A percentile compares a stretch with the other conserved stretches of the same genome.
These are phyloP conservation scores for Fraxinus nigra DNA, from an alignment of 305 asterid species.

Conservation along the genomic window DNA sequence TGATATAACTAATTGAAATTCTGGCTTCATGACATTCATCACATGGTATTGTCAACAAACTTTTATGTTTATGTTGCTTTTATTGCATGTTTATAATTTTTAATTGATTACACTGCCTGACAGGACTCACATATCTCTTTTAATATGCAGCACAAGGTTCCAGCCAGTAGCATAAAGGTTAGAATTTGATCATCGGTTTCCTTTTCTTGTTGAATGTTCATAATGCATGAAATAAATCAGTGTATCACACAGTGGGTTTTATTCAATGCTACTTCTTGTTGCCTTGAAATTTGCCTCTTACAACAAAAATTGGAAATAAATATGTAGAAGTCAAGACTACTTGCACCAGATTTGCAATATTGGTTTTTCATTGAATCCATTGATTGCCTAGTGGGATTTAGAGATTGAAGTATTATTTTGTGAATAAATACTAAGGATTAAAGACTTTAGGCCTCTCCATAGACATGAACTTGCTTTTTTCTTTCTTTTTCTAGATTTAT, in stretches of 20 bases:
- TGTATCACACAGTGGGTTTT: conserved; percentile 1
- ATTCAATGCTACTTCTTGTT: not conserved
- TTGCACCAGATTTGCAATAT: not conserved
- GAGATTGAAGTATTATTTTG: not conserved
- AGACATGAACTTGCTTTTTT: conserved; percentile 18
- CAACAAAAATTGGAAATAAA: not conserved
- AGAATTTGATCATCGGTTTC: conserved; percentile 27
- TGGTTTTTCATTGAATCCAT: not conserved
- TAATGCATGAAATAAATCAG: not conserved
- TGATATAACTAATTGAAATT: not conserved
- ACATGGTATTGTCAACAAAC: conserved; percentile 2
- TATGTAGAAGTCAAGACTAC: not conserved
- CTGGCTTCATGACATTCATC: conserved; percentile 4
- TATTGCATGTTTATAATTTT: conserved; percentile 28
- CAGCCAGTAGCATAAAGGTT: conserved; percentile 61
- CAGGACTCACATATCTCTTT: conserved; percentile 45
- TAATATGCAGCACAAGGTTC: conserved; percentile 51
- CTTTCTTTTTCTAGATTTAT: not conserved
- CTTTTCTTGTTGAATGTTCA: conserved; percentile 11
- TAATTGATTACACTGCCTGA: conserved; percentile 42
- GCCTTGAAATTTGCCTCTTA: not conserved
- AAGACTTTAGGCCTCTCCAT: not conserved
- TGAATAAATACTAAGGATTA: conserved; percentile 6
- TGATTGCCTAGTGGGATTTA: not conserved
- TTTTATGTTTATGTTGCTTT: conserved; percentile 26